Conservation (phyloP, 1,139 yeast species). For the Tardiomyces digboiensis region DNA sequence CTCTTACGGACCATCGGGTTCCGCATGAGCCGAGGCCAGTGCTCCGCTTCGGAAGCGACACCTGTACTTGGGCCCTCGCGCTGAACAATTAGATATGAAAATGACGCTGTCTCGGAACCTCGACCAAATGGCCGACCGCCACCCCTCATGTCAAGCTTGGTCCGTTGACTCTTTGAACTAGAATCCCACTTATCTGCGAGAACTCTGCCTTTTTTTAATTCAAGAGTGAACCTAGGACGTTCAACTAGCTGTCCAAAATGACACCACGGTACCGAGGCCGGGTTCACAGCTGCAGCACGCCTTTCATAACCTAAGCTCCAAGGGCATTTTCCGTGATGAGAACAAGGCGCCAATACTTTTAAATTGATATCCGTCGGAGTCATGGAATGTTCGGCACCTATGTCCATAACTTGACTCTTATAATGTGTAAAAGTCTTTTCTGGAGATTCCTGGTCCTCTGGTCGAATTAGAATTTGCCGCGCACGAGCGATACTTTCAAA, state of each 20-base stretch:
- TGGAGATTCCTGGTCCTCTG: slow-evolving; percentile 39
- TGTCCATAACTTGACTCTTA: background rate
- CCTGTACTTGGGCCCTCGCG: slow-evolving; percentile 34
- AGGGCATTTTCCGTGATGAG: slow-evolving; percentile 86
- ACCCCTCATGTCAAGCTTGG: slow-evolving; percentile 40
- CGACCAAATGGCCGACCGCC: slow-evolving; percentile 69
- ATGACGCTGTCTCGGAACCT: slow-evolving; percentile 65
- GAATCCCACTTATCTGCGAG: slow-evolving; percentile 68
- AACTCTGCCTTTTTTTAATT: slow-evolving; percentile 71
- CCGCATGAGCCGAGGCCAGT: slow-evolving; percentile 51
- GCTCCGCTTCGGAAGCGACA: slow-evolving; percentile 8
- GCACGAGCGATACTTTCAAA: slow-evolving; percentile 88
- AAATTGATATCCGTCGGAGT: slow-evolving; percentile 6
- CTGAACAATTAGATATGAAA: slow-evolving; percentile 66
- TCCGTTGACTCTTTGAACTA: slow-evolving; percentile 26
- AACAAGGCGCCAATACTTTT: slow-evolving; percentile 72
- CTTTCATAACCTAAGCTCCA: slow-evolving; percentile 60
- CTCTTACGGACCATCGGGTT: slow-evolving; percentile 75
- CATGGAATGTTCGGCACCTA: background rate
- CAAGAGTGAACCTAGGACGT: slow-evolving; percentile 71
- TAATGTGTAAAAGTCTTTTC: background rate
- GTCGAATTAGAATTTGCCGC: slow-evolving; percentile 78
- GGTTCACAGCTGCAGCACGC: slow-evolving; percentile 34
- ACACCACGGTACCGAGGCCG: slow-evolving; percentile 41
- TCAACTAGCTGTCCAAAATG: slow-evolving; percentile 63